phyloP scores from a whole-genome alignment of 108 stramenopile genomes.

The Parietichytrium sp. region DNA sequence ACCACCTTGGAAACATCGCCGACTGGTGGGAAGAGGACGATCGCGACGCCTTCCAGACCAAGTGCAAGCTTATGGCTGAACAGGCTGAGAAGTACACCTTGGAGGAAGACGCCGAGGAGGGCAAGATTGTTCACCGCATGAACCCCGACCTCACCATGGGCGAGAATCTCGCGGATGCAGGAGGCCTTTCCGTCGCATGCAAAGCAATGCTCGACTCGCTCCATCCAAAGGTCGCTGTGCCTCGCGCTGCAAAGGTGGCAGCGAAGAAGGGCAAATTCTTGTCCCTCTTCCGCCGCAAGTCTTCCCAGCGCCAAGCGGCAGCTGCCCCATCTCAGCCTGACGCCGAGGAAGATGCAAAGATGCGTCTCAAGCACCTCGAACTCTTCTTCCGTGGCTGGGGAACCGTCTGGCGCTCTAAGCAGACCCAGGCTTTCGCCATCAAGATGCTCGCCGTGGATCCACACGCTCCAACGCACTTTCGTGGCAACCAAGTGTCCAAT shows the following conservation, averaged over 20 bases:
- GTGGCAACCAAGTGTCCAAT: constrained; percentile 75
- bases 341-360: background rate
- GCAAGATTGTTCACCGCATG: constrained; percentile 59
- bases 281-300: constrained; percentile 72
- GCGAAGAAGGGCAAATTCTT: constrained; percentile 71
- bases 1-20: constrained; percentile 69
- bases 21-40: constrained; percentile 78
- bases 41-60: background rate
- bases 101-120: constrained; percentile 55
- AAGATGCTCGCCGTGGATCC: constrained; percentile 78
- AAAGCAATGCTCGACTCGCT: constrained; percentile 37
- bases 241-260: background rate
- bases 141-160: constrained; percentile 66
- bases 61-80: constrained; percentile 73
- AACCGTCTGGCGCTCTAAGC: constrained; percentile 50
- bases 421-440: constrained; percentile 69
- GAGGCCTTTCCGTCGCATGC: constrained; percentile 70
- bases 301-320: constrained; percentile 70
- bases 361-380: constrained; percentile 2
- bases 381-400: constrained; percentile 31
- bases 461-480: constrained; percentile 76
- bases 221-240: constrained; percentile 46
- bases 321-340: background rate
- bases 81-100: constrained; percentile 71
- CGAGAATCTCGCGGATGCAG: constrained; percentile 61